Base-by-base conservation (phyloP, 2,329 filamentous ascomycete genomes). In the Xylariales sp. region DNA sequence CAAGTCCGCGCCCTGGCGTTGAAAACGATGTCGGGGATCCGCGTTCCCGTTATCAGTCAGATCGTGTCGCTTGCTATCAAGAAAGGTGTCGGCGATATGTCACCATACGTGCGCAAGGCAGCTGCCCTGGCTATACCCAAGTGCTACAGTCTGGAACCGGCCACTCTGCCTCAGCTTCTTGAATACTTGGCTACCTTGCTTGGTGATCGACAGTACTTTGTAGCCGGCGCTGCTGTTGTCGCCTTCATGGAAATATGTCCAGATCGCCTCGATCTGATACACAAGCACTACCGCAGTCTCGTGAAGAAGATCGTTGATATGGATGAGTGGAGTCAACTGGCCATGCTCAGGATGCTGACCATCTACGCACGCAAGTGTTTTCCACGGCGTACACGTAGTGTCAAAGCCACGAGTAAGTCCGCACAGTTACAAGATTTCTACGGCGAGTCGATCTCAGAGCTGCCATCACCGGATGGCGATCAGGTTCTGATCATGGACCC, bases 251-350 rank as follows among this genome's bases (percentile, higher is more conserved):
- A 95, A 47, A 72, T 97, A 19, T 97, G 91, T 49, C 90, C 93
- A 0, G 84, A 94, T 13, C 74, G 85, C 38, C 74, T 95, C 46
- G 90, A 96, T 57, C 67, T 98, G 42, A 81, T 98, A 49, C 93
- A 98, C 62, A 82, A 85, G 48, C 85, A 95, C 57, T 98, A 97
- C 63, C 80, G 88, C 35, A 73, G 78, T 24, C 67, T 98, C 45
- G 82, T 95, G 45, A 87, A 81, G 60, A 95, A 96, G 68, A 67
- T 97, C 37, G 88, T 96, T 17, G 93, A 98, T 57, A 98, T 98
- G 93, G 93, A 98, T 55, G 93, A 98, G 64, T 98, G 93, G 93
- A 86, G 89, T 29, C 93, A 98, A 63, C 62, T 97, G 38, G 85
- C 88, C 3, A 86, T 86, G 3, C 57, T 98, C 50, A 77, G 81